These are phyloP conservation scores for Candida broadrunensis DNA, from an alignment of 805 yeast genomes.

Conservation along the genomic window DNA sequence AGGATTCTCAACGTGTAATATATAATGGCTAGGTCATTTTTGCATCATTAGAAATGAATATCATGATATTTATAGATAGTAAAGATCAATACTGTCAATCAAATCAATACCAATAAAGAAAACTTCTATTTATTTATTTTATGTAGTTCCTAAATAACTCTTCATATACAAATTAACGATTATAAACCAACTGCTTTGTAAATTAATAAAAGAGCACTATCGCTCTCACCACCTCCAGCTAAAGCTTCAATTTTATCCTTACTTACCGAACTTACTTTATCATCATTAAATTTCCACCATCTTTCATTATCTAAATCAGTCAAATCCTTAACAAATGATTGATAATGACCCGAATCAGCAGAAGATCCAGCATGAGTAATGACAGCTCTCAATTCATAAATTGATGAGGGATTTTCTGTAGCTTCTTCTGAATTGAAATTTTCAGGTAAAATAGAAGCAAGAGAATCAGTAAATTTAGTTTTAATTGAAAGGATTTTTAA, in stretches of 20 bases:
- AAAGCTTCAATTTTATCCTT: conserved; percentile 79
- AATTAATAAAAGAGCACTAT: conserved; percentile 84
- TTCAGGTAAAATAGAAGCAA: conserved; percentile 41
- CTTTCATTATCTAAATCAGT: conserved; percentile 60
- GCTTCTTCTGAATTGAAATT: conserved; percentile 24
- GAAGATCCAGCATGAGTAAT: conserved; percentile 93
- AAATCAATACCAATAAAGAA: too few relatives aligned
- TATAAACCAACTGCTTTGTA: conserved; percentile 76
- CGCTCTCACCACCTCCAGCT: conserved; percentile 98
- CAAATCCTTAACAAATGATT: conserved; percentile 77
- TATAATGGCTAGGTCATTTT: too few relatives aligned
- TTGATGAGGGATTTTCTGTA: conserved; percentile 83
- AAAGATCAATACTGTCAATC: too few relatives aligned
- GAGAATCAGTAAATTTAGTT: conserved; percentile 50
- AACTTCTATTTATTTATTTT: too few relatives aligned
- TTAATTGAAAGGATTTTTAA: conserved; percentile 46
- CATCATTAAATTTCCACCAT: conserved; percentile 97
- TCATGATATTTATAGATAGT: too few relatives aligned
- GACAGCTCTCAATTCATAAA: conserved; percentile 78
- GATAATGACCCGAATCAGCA: conserved; percentile 98
- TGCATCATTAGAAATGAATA: too few relatives aligned
- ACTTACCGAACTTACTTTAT: conserved; percentile 73
- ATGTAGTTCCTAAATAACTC: too few relatives aligned
- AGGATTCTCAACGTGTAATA: too few relatives aligned
- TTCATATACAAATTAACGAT: too few relatives aligned